Evolutionary conservation across 208 protist genomes (phyloP), one percentile per base, ranked within the genome.

Genomic region (Wallacemonas rigidus): DNA sequence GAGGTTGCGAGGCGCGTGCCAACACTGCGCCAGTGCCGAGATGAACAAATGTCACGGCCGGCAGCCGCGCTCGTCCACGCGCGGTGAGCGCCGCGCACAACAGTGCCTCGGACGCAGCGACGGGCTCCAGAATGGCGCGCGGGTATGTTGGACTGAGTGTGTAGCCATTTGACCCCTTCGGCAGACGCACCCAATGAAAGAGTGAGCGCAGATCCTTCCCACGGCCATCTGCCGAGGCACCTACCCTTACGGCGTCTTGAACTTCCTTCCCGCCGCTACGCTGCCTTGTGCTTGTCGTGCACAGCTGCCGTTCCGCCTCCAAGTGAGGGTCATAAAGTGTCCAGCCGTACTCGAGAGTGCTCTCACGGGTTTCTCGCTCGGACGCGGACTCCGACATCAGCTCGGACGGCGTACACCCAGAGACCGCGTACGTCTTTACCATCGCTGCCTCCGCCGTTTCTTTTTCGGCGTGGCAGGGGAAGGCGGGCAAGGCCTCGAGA

Each of bases 1-100:
- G 79, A n/a, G 96, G 96, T 75, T 98, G 96, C 35, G 83, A 86
- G 69, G 77, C 89, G 41, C 96, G 83, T 1, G 82, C 87, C 1
- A 97, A 80, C 2, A 89, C 76, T 0, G 89, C 87, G 17, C 88
- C 80, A 2, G 79, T 87, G 45, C 77, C 69, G 36, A 89, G 75
- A 70, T 91, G 83, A 43, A 93, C 84, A 80, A 92, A 98, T 17
- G 87, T 87, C 2, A 98, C 64, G 3, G 79, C 86, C 15, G 93
- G 95, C 57, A 98, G 81, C 9, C 97, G 88, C 0, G 79, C 90
- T 14, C 86, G 85, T 17, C 86, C 90, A 51, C 97, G 89, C 60
- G 90, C 95, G 43, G 56, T 26, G 70, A 90, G 85, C 15, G 80
- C 83, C 1, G 60, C 72, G 40, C 75, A 43, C 50, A 97, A 61